Conservation (phyloP, 352 stramenopile species). For the Sclerospora graminicola region DNA sequence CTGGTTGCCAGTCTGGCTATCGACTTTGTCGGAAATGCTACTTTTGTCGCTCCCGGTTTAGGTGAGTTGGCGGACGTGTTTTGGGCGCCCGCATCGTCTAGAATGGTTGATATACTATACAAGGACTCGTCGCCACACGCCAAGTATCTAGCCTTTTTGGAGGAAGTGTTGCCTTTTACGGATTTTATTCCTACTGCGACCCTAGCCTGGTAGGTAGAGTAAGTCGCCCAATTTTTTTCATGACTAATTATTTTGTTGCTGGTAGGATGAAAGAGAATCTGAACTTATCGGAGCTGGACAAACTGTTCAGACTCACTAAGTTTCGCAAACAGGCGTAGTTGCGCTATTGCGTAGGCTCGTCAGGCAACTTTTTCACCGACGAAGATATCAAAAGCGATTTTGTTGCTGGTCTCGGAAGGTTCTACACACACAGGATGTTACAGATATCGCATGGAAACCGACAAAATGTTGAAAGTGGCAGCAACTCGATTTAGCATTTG, state of each 20-base stretch:
- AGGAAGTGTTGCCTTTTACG: constrained; percentile 90
- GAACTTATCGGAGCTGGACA: constrained; percentile 25
- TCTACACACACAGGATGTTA: too few relatives aligned
- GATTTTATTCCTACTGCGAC: constrained; percentile 92
- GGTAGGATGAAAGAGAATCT: constrained; percentile 55
- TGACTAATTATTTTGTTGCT: not conserved
- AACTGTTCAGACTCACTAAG: constrained; percentile 14
- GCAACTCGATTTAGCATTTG: too few relatives aligned
- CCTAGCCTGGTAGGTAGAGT: constrained; percentile 69
- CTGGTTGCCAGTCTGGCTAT: constrained; percentile 72
- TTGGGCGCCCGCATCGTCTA: constrained; percentile 87
- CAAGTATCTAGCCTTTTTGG: constrained; percentile 82
- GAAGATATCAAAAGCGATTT: too few relatives aligned
- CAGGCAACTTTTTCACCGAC: too few relatives aligned
- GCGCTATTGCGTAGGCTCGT: too few relatives aligned
- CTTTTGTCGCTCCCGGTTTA: constrained; percentile 78
- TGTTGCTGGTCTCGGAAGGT: too few relatives aligned
- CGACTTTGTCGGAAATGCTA: constrained; percentile 83
- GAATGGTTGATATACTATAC: constrained; percentile 89
- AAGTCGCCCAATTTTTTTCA: not conserved
- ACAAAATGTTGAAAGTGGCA: too few relatives aligned
- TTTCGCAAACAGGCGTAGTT: constrained; percentile 11
- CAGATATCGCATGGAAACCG: too few relatives aligned
- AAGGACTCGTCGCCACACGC: constrained; percentile 67
- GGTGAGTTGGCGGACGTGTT: constrained; percentile 87